phyloP scores from a whole-genome alignment of 345 rosid genomes.

The Murraya koenigii region DNA sequence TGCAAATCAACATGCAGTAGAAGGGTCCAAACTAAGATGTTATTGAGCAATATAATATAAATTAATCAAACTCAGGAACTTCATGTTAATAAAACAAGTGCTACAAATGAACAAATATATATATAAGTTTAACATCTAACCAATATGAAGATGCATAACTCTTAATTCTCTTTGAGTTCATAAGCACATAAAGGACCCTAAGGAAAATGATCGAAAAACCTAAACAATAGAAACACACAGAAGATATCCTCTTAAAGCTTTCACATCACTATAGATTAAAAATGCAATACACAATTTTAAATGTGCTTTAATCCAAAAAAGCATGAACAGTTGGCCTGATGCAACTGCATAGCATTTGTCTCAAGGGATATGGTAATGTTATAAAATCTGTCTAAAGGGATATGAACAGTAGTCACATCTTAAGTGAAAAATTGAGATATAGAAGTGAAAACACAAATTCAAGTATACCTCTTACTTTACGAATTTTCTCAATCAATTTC shows the following conservation, averaged over 20 bases:
- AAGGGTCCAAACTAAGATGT: background rate
- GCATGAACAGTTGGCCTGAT: background rate
- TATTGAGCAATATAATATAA: background rate
- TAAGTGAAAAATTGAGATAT: background rate
- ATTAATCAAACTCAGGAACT: background rate
- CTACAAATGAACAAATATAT: background rate
- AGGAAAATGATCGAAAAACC: background rate
- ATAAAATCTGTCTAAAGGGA: background rate
- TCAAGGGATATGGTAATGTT: background rate
- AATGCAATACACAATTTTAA: background rate
- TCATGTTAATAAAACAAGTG: background rate
- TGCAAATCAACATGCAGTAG: background rate
- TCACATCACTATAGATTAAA: background rate
- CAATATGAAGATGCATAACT: background rate
- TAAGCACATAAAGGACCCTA: background rate
- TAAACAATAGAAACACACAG: background rate
- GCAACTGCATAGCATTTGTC: background rate
- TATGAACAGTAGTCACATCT: background rate
- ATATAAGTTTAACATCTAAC: background rate
- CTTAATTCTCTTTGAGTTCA: background rate
- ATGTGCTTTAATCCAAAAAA: background rate
- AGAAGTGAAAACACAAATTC: background rate
- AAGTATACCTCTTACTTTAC: conserved; percentile 66
- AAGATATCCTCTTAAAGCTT: background rate
- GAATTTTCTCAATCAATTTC: conserved; percentile 85